phyloP scores from a whole-genome alignment of 2,329 filamentous ascomycete species.

The Exophiala lecanii-corni region DNA sequence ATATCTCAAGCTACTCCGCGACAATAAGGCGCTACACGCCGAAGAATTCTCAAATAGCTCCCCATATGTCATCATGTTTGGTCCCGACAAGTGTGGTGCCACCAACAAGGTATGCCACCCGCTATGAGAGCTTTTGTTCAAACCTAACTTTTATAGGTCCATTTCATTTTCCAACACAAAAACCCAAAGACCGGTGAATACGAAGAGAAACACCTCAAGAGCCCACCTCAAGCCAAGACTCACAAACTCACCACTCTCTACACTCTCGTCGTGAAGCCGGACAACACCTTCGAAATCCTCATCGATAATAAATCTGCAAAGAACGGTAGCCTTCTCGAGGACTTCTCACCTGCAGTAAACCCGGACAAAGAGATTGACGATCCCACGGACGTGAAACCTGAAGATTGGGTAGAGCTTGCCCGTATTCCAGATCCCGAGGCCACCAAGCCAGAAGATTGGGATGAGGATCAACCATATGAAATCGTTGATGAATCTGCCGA shows the following conservation, averaged over 20 bases:
- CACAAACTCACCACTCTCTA: slow-evolving; percentile 92
- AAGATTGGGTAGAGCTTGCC: slow-evolving; percentile 90
- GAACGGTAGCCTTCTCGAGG: slow-evolving; percentile 85
- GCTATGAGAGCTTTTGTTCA: background rate
- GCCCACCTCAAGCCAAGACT: slow-evolving; percentile 78
- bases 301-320: slow-evolving; percentile 86
- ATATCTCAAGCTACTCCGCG: slow-evolving; percentile 97
- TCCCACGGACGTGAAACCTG: slow-evolving; percentile 86
- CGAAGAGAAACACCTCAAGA: slow-evolving; percentile 96
- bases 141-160: slow-evolving; percentile 44
- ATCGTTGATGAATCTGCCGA: slow-evolving; percentile 89
- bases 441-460: slow-evolving; percentile 96
- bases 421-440: slow-evolving; percentile 89
- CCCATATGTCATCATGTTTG: slow-evolving; percentile 99
- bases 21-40: slow-evolving; percentile 93
- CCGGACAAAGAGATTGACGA: slow-evolving; percentile 93
- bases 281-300: slow-evolving; percentile 91
- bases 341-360: slow-evolving; percentile 92
- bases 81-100: slow-evolving; percentile 96
- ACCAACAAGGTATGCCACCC: slow-evolving; percentile 80
- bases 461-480: slow-evolving; percentile 96
- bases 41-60: slow-evolving; percentile 98
- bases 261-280: slow-evolving; percentile 91
- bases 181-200: slow-evolving; percentile 99
- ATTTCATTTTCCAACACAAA: slow-evolving; percentile 99